phyloP scores from a whole-genome alignment of 129 eudicot species.

The Cynara cardunculus region DNA sequence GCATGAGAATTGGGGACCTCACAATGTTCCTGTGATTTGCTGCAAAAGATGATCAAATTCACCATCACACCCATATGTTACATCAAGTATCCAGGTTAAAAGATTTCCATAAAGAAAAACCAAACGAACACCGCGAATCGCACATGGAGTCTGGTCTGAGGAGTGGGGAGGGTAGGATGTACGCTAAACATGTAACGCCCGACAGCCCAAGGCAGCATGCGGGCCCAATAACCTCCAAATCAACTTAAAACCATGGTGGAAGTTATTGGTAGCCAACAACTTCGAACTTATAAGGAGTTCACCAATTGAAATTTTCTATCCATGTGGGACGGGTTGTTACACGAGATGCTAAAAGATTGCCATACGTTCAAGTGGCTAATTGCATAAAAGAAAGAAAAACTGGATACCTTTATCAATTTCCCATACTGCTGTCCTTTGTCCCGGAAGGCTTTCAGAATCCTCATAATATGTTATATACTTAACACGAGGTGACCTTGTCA shows the following conservation, averaged over 20 bases:
- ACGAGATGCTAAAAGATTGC: background rate
- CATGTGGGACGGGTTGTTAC: background rate
- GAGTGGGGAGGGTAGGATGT: too few species aligned
- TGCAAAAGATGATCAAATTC: slow-evolving; percentile 30
- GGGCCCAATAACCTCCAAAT: too few species aligned
- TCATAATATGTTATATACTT: slow-evolving; percentile 89
- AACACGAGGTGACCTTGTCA: slow-evolving; percentile 77
- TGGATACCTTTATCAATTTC: slow-evolving; percentile 84
- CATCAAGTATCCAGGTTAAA: background rate
- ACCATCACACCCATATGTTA: slow-evolving; percentile 7
- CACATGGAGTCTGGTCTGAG: background rate
- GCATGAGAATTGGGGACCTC: slow-evolving; percentile 82
- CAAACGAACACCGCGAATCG: background rate
- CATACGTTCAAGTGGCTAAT: background rate
- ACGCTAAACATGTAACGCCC: too few species aligned
- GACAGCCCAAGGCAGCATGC: too few species aligned
- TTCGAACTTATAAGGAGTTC: background rate
- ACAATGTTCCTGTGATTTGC: slow-evolving; percentile 95
- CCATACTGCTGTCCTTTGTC: slow-evolving; percentile 95
- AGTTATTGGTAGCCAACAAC: background rate
- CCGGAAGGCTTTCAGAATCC: slow-evolving; percentile 91
- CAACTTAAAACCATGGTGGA: background rate
- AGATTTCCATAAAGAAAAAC: background rate
- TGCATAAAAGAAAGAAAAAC: background rate
- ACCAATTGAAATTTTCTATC: background rate